phyloP scores from a whole-genome alignment of 2,329 filamentous ascomycete species.

The Scedosporium aurantiacum region DNA sequence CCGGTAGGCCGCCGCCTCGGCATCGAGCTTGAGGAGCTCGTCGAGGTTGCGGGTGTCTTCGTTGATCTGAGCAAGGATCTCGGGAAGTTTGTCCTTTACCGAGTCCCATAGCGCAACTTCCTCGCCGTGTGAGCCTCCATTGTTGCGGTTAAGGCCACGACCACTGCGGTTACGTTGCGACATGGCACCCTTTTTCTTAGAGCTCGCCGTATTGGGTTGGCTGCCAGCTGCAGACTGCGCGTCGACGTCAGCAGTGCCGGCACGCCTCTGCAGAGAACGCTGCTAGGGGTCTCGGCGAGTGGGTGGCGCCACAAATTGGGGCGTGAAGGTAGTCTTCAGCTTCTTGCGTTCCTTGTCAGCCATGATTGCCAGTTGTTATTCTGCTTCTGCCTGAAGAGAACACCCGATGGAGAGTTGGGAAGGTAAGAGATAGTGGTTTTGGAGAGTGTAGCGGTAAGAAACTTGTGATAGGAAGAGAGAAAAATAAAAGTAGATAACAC shows the following conservation, averaged over 20 bases:
- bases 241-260: background rate
- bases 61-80: slow-evolving; percentile 29
- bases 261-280: background rate
- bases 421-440: background rate
- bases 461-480: no score
- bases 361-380: background rate
- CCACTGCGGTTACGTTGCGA: slow-evolving; percentile 33
- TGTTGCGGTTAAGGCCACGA: slow-evolving; percentile 32
- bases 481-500: no score
- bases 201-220: no score
- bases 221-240: background rate
- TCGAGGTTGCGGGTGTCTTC: slow-evolving; percentile 29
- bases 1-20: slow-evolving; percentile 26
- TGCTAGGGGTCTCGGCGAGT: background rate
- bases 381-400: background rate
- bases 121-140: slow-evolving; percentile 29
- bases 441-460: no score
- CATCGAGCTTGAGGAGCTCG: slow-evolving; percentile 28
- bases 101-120: slow-evolving; percentile 32
- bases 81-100: slow-evolving; percentile 26
- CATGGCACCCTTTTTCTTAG: slow-evolving; percentile 17
- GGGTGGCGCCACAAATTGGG: background rate
- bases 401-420: background rate
- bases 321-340: background rate
- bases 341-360: slow-evolving; percentile 2